Base-by-base conservation (phyloP, 495 filamentous ascomycete species). In the Jackrogersella minutella region DNA sequence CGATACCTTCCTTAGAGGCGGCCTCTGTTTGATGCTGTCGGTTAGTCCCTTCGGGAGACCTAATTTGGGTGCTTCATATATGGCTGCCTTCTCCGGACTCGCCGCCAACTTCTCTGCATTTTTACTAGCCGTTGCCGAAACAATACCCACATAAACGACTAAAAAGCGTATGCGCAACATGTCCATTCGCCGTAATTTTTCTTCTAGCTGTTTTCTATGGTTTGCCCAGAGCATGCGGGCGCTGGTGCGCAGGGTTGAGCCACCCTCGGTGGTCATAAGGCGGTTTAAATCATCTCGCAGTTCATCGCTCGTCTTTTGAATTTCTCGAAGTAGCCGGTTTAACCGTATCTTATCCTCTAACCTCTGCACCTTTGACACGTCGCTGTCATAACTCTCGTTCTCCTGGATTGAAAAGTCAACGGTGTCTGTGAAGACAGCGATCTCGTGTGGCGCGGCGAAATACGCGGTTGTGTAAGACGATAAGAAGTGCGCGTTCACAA, bases 111-210 rank as follows among this genome's bases (percentile, higher is more conserved):
- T 65, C 67, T 66, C 61, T 53, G 53, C 69, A 24, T 64, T 51
- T 57, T 68, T 74, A 22, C 70, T 71, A 44, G 75, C 73, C 56
- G 74, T 73, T 30, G 80, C 67, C 28, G 85, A 73, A 55, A 86
- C 76, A 63, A 85, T 72, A 55, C 84, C 75, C 82, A 85, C 76
- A 71, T 86, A 80, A 66, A 85, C 74, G 11, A 84, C 80, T 9
- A 86, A 66, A 63, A 83, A 87, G 26, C 87, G 85, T 74, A 84
- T 88, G 62, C 82, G 79, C 36, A 85, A 77, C 62, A 83, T 76
- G 61, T 91, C 88, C 71, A 90, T 77, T 5, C 81, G 84, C 17
- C 82, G 86, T 59, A 84, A 80, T 56, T 78, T 76, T 28, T 83
- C 78, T 74, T 84, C 80, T 33, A 86, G 69, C 37, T 75, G 72